Percentiles rank a stretch among this genome's conserved stretches.
These are phyloP conservation scores for Calamus simplicifolius DNA, from an alignment of 176 grass and related monocot species.

Conservation along the genomic window DNA sequence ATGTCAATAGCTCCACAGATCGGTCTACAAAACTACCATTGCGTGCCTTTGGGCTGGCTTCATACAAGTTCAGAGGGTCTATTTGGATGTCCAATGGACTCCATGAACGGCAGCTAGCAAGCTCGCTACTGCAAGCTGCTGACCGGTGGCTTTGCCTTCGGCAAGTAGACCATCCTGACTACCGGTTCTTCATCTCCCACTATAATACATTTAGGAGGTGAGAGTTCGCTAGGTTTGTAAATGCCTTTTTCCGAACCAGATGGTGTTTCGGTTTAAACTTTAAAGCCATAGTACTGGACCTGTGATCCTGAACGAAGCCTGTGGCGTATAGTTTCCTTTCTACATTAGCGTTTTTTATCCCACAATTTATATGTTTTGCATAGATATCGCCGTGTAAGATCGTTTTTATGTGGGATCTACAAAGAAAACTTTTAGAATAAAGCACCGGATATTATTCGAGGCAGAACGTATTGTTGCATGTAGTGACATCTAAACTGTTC, in stretches of 20 bases:
- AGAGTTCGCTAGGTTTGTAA: slow-evolving; percentile 30
- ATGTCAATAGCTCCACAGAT: slow-evolving; percentile 12
- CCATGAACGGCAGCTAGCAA: slow-evolving; percentile 27
- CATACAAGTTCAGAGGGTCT: slow-evolving; percentile 65
- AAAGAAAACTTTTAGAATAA: no score
- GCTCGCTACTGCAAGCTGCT: slow-evolving; percentile 58
- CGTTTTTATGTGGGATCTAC: no score
- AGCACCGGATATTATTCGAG: no score
- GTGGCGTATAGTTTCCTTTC: no score
- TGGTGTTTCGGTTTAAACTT: slow-evolving; percentile 19
- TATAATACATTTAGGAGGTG: slow-evolving; percentile 51
- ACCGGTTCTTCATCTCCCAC: slow-evolving; percentile 51
- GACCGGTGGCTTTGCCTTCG: slow-evolving; percentile 55
- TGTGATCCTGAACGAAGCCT: not conserved
- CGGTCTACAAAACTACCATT: slow-evolving; percentile 33
- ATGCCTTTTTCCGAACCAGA: slow-evolving; percentile 14
- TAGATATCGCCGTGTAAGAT: no score
- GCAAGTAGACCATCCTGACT: slow-evolving; percentile 82
- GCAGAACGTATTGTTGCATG: no score
- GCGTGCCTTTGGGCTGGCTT: slow-evolving; percentile 61
- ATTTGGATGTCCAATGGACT: slow-evolving; percentile 47
- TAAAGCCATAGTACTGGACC: not conserved
- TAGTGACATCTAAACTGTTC: no score
- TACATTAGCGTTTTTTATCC: no score
- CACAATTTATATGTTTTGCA: no score